Evolutionary conservation across 169 alveolate species (phyloP).

Genomic region (Plasmodium billcollinsi): DNA sequence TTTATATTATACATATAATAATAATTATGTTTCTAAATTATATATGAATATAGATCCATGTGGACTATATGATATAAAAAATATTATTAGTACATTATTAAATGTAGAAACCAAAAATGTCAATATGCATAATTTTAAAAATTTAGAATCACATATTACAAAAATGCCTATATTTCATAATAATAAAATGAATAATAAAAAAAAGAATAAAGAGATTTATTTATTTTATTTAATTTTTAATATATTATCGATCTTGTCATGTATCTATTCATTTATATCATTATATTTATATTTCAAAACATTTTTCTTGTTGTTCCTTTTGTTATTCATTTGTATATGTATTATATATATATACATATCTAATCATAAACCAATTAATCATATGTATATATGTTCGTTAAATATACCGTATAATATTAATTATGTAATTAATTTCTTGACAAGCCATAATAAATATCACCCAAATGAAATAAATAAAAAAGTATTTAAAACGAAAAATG

Average conservation of each 20-base stretch:
- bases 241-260: constrained; percentile 4
- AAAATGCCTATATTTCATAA: not conserved
- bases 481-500: constrained; percentile 9
- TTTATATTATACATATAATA: not conserved
- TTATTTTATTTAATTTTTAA: not conserved
- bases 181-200: not conserved
- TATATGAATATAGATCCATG: not conserved
- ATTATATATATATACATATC: not conserved
- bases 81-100: not conserved
- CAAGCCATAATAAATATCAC: constrained; percentile 9
- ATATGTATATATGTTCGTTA: constrained; percentile 9
- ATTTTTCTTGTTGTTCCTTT: constrained; percentile 6
- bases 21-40: constrained; percentile 2
- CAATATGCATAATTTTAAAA: not conserved
- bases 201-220: not conserved
- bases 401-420: constrained; percentile 9
- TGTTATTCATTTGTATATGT: constrained; percentile 4
- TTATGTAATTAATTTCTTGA: constrained; percentile 6
- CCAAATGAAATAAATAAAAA: constrained; percentile 16
- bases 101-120: not conserved
- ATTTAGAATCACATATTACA: not conserved
- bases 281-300: constrained; percentile 14
- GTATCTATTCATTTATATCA: constrained; percentile 16
- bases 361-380: not conserved
- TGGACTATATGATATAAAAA: not conserved